Conservation (phyloP, 208 protist genomes). For the Crithidia sp. region DNA sequence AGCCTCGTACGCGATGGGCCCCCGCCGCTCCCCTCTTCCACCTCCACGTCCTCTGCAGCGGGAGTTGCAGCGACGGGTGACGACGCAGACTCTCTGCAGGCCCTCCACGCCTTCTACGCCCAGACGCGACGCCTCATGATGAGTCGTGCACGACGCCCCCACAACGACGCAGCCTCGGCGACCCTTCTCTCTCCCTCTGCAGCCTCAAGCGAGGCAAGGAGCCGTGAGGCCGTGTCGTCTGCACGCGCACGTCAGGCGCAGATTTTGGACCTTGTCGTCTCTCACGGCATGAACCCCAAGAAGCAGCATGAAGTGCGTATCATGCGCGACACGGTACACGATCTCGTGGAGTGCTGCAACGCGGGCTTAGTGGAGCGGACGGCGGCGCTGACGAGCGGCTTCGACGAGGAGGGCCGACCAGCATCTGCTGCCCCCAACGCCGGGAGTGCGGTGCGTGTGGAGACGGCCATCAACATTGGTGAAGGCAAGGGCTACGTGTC, state of each 20-base stretch:
- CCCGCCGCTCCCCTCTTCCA: constrained; percentile 12
- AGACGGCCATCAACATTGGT: constrained; percentile 87
- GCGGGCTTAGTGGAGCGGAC: background rate
- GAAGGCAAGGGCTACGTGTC: constrained; percentile 93
- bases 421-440: background rate
- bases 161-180: constrained; percentile 57
- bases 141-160: constrained; percentile 22
- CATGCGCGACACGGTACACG: constrained; percentile 68
- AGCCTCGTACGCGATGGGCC: constrained; percentile 56
- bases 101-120: constrained; percentile 35
- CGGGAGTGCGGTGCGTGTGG: constrained; percentile 19
- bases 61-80: background rate
- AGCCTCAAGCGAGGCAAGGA: background rate
- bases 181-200: constrained; percentile 35
- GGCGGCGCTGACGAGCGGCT: background rate
- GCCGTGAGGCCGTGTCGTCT: background rate
- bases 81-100: background rate
- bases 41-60: background rate
- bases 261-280: constrained; percentile 65
- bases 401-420: background rate
- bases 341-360: constrained; percentile 67
- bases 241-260: constrained; percentile 21
- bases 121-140: constrained; percentile 46
- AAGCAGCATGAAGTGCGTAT: constrained; percentile 90
- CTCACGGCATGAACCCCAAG: constrained; percentile 80